phyloP scores from a whole-genome alignment of 2,329 filamentous ascomycete species.

The Epicoccum nigrum region DNA sequence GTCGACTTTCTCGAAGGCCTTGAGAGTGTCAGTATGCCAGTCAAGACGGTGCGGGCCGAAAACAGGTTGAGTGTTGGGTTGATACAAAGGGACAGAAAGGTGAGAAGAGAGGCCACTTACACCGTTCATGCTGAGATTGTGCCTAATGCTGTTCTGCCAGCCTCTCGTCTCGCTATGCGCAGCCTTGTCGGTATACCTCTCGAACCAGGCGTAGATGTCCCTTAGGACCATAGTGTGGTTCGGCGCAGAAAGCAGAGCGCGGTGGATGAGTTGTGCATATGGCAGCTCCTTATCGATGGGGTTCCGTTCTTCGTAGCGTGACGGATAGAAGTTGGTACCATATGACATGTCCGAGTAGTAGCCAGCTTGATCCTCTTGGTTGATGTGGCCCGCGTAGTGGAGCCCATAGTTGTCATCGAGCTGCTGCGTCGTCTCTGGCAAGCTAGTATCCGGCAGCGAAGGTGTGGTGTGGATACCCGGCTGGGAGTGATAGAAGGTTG shows the following conservation, averaged over 20 bases:
- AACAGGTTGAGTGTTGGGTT: too few species aligned
- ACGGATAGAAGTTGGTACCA: slow-evolving; percentile 29
- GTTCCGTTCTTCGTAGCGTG: slow-evolving; percentile 23
- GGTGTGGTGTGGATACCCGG: slow-evolving; percentile 28
- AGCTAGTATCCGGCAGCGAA: slow-evolving; percentile 28
- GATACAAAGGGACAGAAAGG: not conserved
- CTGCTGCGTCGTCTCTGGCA: slow-evolving; percentile 30
- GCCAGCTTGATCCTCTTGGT: slow-evolving; percentile 21
- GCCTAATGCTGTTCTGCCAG: slow-evolving; percentile 95
- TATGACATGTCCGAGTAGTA: slow-evolving; percentile 35
- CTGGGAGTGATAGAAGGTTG: slow-evolving; percentile 40
- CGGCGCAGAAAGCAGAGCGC: slow-evolving; percentile 72
- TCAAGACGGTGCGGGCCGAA: not conserved
- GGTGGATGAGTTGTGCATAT: slow-evolving; percentile 82
- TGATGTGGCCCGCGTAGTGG: slow-evolving; percentile 23
- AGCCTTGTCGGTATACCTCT: slow-evolving; percentile 77
- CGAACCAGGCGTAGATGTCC: slow-evolving; percentile 91
- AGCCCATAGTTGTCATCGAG: slow-evolving; percentile 34
- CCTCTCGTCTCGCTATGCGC: slow-evolving; percentile 64
- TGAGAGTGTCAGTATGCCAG: slow-evolving; percentile 17
- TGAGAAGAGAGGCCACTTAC: slow-evolving; percentile 60
- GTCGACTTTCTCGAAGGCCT: slow-evolving; percentile 64
- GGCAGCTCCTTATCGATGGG: slow-evolving; percentile 61
- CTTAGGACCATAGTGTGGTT: slow-evolving; percentile 76
- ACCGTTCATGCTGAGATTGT: slow-evolving; percentile 94